Percentiles rank a stretch among this genome's conserved stretches.
Evolutionary conservation across 2,329 filamentous ascomycete genomes (phyloP).

Genomic region (Fusarium sp.): DNA sequence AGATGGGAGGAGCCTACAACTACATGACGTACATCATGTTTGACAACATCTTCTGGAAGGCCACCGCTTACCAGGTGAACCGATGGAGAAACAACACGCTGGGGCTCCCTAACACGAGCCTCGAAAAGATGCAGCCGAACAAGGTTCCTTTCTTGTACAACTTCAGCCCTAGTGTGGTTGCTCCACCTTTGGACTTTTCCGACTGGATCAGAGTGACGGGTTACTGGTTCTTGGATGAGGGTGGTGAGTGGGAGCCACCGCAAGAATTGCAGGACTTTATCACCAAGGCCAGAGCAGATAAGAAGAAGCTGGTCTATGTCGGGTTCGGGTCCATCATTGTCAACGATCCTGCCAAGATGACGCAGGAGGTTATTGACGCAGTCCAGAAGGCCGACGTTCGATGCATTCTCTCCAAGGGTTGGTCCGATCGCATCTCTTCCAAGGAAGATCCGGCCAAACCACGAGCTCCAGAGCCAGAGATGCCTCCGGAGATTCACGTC

Average conservation of each 20-base stretch:
- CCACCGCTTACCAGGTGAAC: constrained; percentile 90
- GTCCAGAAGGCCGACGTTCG: constrained; percentile 90
- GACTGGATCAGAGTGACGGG: constrained; percentile 98
- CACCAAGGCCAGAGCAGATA: constrained; percentile 76
- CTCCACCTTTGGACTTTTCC: constrained; percentile 90
- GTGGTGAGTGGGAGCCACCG: constrained; percentile 73
- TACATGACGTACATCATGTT: constrained; percentile 96
- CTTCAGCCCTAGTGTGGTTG: constrained; percentile 93
- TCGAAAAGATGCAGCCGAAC: constrained; percentile 93
- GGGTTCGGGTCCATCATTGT: constrained; percentile 98
- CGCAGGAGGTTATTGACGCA: constrained; percentile 89
- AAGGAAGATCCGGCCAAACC: constrained; percentile 56
- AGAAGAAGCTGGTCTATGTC: constrained; percentile 94
- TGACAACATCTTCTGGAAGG: constrained; percentile 96
- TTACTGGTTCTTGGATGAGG: constrained; percentile 96
- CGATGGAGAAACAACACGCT: constrained; percentile 86
- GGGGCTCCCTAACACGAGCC: constrained; percentile 77
- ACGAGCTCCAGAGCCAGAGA: constrained; percentile 67
- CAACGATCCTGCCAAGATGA: constrained; percentile 85
- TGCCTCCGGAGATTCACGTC: constrained; percentile 80
- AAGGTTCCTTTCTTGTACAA: constrained; percentile 99
- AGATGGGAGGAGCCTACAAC: constrained; percentile 95
- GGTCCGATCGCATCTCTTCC: constrained; percentile 79
- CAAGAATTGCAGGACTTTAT: constrained; percentile 82
- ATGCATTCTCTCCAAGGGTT: constrained; percentile 94